Evolutionary conservation across 73 alveolate genomes (phyloP).

Genomic region (Paramecium primaurelia): DNA sequence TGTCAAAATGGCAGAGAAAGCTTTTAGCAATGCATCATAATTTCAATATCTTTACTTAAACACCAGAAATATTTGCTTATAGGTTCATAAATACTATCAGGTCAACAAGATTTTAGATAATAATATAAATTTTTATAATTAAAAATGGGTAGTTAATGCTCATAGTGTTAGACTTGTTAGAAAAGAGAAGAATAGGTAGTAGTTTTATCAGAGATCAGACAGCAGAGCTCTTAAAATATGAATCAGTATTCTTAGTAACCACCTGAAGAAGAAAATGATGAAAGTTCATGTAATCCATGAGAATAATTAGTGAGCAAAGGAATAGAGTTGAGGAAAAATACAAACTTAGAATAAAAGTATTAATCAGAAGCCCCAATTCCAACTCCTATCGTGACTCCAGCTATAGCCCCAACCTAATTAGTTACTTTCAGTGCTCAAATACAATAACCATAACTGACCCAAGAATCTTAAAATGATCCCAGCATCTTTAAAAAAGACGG

Average conservation of each 20-base stretch:
- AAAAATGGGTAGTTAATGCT: slow-evolving; percentile 25
- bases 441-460: neutral
- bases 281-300: neutral
- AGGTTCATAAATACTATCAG: neutral
- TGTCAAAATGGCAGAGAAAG: slow-evolving; percentile 36
- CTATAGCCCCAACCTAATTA: neutral
- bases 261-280: neutral
- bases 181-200: neutral
- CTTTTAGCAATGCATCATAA: neutral
- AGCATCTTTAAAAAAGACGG: neutral
- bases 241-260: slow-evolving; percentile 17
- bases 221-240: neutral
- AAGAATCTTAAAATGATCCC: neutral
- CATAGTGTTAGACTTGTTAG: neutral
- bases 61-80: neutral
- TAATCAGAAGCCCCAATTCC: neutral
- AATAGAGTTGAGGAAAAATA: neutral
- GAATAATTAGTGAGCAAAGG: neutral
- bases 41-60: neutral
- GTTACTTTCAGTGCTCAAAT: neutral
- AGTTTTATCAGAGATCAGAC: neutral
- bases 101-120: slow-evolving; percentile 4
- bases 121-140: neutral
- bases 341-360: neutral
- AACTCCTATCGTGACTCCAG: neutral